A percentile compares a stretch with the other conserved stretches of the same genome.
Conservation (phyloP, 176 grass and related monocot species). For the Avena eriantha region DNA sequence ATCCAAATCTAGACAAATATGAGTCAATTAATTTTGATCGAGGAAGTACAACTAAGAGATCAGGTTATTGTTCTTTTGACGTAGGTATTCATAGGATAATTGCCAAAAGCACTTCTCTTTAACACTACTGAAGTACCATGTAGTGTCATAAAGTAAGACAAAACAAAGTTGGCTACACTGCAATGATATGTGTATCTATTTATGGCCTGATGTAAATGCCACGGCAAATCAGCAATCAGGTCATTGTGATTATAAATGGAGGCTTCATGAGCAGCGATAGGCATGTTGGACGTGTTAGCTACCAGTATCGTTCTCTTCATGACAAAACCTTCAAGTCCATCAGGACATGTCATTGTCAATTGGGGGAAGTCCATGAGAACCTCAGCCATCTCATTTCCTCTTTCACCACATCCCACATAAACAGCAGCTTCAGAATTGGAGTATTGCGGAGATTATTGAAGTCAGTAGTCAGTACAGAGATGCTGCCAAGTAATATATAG, state of each 20-base stretch:
- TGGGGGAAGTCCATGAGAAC: conserved; percentile 95
- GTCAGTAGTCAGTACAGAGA: conserved; percentile 7
- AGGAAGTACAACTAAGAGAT: too few species aligned
- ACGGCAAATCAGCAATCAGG: conserved; percentile 15
- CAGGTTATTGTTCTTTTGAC: too few species aligned
- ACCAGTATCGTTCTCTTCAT: conserved; percentile 54
- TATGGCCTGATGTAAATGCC: neutral
- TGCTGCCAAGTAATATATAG: neutral
- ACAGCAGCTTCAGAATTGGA: conserved; percentile 89
- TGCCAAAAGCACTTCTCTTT: too few species aligned
- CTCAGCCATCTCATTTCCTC: conserved; percentile 97
- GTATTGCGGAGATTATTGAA: conserved; percentile 53
- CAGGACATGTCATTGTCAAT: conserved; percentile 85
- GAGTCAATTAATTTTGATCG: too few species aligned
- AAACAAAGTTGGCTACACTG: neutral
- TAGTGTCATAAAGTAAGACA: neutral
- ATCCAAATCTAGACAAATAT: too few species aligned
- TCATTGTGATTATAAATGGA: conserved; percentile 74
- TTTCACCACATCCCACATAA: conserved; percentile 91
- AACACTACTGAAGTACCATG: neutral
- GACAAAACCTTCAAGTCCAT: conserved; percentile 81
- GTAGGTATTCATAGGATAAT: too few species aligned
- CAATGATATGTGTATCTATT: neutral
- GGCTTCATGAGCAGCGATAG: conserved; percentile 92
- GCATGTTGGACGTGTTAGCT: conserved; percentile 98